Evolutionary conservation across 2,329 filamentous ascomycete genomes (phyloP), one percentile per base, ranked within the genome.

Genomic region (Talaromyces sp.): DNA sequence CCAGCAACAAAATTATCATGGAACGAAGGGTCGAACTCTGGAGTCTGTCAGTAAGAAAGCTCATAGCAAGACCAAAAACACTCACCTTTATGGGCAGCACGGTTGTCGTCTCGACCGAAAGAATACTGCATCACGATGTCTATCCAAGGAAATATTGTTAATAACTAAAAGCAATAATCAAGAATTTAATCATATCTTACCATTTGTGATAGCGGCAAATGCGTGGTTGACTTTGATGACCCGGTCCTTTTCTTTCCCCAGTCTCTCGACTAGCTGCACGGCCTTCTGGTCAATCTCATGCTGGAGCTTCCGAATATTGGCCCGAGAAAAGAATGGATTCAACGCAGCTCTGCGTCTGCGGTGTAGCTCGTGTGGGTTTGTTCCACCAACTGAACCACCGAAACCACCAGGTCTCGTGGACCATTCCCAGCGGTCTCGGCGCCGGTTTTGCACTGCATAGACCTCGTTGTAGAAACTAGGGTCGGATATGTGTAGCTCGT

Each of bases 61-160:
- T 39, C 36, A 39, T 39, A 39, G 15, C 6, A 39, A 9, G 36
- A n/a, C 2, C 7, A 9, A n/a, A 39, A n/a, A 39, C 17, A 39
- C 36, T 5, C 2, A 15, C 36, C 36, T 39, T 39, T 39, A 39
- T 39, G 36, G 17, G 36, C 36, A 39, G 36, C 36, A 58, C 68
- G 69, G 17, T 63, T 62, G 36, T 63, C 64, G 36, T 66, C 65
- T 58, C 65, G 61, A 2, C 65, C 70, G 51, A 73, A 75, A 4
- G 67, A 66, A 63, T 74, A 75, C 54, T 73, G 67, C 19, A 65
- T 71, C 33, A 77, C 73, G 11, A 78, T 65, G 60, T 78, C 75
- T 55, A 22, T 8, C 13, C 9, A 17, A 30, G 8, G 19, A 10
- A 55, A 4, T 19, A 39, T 39, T 9, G 36, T 39, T 39, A 39